These are phyloP conservation scores for Trichophyton equinum DNA, from an alignment of 2,329 filamentous ascomycete genomes.

Conservation along the genomic window DNA sequence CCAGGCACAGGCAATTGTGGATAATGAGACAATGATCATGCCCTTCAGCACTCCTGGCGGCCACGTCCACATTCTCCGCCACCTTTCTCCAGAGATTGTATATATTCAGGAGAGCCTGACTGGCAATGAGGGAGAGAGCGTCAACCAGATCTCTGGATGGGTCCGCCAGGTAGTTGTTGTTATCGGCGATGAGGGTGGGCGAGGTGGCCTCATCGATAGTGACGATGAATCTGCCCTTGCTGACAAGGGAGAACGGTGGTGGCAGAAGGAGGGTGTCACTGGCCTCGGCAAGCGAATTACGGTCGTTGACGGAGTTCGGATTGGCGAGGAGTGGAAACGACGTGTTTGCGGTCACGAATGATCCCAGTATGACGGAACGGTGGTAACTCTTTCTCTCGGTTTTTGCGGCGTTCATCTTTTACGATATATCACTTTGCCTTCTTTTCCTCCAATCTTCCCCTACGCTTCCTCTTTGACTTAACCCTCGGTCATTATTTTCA, in stretches of 20 bases:
- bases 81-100: slow-evolving; percentile 71
- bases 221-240: slow-evolving; percentile 43
- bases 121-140: slow-evolving; percentile 58
- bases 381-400: neutral
- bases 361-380: slow-evolving; percentile 8
- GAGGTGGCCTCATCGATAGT: slow-evolving; percentile 69
- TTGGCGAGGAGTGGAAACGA: slow-evolving; percentile 78
- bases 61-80: slow-evolving; percentile 73
- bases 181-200: slow-evolving; percentile 44
- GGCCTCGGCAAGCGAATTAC: slow-evolving; percentile 78
- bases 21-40: slow-evolving; percentile 74
- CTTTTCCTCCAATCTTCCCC: neutral
- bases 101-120: slow-evolving; percentile 79
- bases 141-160: slow-evolving; percentile 55
- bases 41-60: slow-evolving; percentile 77
- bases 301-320: slow-evolving; percentile 68
- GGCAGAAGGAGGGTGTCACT: slow-evolving; percentile 63
- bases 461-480: neutral
- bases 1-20: slow-evolving; percentile 66
- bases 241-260: slow-evolving; percentile 35
- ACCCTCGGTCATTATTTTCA: neutral
- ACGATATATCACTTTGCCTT: slow-evolving; percentile 2
- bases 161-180: slow-evolving; percentile 50
- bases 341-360: slow-evolving; percentile 56
- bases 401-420: slow-evolving; percentile 4